phyloP scores from a whole-genome alignment of 2,329 filamentous ascomycete genomes.

The Domatiomyces catenatus region DNA sequence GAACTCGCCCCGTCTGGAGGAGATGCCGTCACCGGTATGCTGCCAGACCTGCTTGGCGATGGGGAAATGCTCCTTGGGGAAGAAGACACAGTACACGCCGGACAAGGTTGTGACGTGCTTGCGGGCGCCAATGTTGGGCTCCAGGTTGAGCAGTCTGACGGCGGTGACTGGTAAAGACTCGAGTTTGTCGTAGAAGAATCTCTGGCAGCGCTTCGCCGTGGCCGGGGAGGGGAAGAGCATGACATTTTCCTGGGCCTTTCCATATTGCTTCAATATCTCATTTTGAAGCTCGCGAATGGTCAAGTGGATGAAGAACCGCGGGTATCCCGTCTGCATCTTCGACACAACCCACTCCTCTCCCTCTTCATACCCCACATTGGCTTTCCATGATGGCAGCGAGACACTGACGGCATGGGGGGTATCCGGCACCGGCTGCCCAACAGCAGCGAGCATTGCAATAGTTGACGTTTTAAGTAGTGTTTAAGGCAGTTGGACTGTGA shows the following conservation, averaged over 20 bases:
- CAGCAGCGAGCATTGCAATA: constrained; percentile 12
- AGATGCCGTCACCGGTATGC: constrained; percentile 83
- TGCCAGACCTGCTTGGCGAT: constrained; percentile 95
- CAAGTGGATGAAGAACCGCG: constrained; percentile 84
- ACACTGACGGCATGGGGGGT: constrained; percentile 86
- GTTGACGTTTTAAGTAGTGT: not conserved
- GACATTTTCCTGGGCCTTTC: constrained; percentile 40
- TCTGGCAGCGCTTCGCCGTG: constrained; percentile 55
- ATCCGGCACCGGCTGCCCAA: constrained; percentile 63
- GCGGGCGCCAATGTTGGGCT: constrained; percentile 42
- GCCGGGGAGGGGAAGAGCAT: constrained; percentile 67
- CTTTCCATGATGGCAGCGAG: constrained; percentile 80
- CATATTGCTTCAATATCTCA: constrained; percentile 51
- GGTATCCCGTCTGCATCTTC: constrained; percentile 81
- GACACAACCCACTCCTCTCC: constrained; percentile 72
- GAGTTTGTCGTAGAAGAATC: constrained; percentile 52
- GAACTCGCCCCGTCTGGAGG: constrained; percentile 81
- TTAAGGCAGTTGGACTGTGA: not conserved
- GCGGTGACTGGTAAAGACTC: constrained; percentile 35
- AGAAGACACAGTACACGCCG: constrained; percentile 55
- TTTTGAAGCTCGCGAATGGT: constrained; percentile 58
- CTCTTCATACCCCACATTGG: constrained; percentile 89
- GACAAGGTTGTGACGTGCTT: constrained; percentile 38
- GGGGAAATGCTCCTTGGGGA: constrained; percentile 49
- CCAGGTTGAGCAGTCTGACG: constrained; percentile 46